Base-by-base conservation (phyloP, 2,329 filamentous ascomycete genomes). In the Trichoderma brevicompactum region DNA sequence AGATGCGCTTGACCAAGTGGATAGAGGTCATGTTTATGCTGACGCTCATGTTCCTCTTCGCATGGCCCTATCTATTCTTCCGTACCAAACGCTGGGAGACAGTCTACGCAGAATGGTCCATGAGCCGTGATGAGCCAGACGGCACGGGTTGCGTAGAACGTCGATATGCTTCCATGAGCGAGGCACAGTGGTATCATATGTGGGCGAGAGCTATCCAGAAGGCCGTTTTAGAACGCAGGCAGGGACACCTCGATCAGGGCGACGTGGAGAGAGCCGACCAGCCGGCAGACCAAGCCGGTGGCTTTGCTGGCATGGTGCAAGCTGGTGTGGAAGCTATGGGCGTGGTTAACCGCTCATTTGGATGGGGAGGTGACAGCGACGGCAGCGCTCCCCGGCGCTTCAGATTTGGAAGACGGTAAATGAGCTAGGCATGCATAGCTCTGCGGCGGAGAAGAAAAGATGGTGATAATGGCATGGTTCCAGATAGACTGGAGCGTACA, bases 21-120 rank as follows among this genome's bases (percentile, higher is more conserved):
- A 79, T 92, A 50, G 79, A 83, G 48, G 85, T 85, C 80, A 50
- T 91, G 9, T 91, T 88, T 77, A 87, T 85, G 72, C 74, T 91
- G 6, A 87, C 87, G 0, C 86, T 92, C 66, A 75, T 90, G 12
- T 90, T 90, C 82, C 72, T 93, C 65, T 80, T 93, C 69, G 80
- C 85, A 3, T 93, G 90, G 90, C 90, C 90, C 0, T 83, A 85
- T 65, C 80, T 93, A 12, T 88, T 86, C 76, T 82, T 92, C 73
- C 77, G 83, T 17, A 93, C 90, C 1, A 87, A 85, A 72, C 81
- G 85, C 55, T 93, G 88, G 78, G 83, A 89, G 68, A 87, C 91
- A 2, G 82, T 86, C 3, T 79, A 81, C 23, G 83, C 84, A 0
- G 81, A 88, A 40, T 93, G 89, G 88, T 70, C 71, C 13, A 64